phyloP scores from a whole-genome alignment of 2,329 filamentous ascomycete genomes.

The Xylaria sp. region DNA sequence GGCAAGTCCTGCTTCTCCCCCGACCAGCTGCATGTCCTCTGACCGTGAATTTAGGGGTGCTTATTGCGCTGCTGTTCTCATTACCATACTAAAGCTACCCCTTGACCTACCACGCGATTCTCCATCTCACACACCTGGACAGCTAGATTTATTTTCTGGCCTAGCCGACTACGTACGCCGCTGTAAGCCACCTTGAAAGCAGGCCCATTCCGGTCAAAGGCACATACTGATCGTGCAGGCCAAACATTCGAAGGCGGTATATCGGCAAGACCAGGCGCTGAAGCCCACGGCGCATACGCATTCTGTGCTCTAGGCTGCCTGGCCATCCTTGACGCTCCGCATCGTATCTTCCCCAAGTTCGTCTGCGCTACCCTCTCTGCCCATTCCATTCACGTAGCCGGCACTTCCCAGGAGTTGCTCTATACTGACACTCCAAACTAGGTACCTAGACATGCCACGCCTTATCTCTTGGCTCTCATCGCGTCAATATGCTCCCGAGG shows the following conservation, averaged over 20 bases:
- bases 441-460: conserved; percentile 79
- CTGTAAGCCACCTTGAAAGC: conserved; percentile 67
- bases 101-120: conserved; percentile 80
- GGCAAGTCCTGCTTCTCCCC: conserved; percentile 62
- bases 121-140: conserved; percentile 71
- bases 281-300: conserved; percentile 96
- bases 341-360: conserved; percentile 77
- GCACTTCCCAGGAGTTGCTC: conserved; percentile 48
- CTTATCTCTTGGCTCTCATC: conserved; percentile 90
- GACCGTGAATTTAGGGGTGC: conserved; percentile 71
- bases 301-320: conserved; percentile 94
- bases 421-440: conserved; percentile 52
- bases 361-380: conserved; percentile 47
- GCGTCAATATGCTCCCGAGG: conserved; percentile 89
- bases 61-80: conserved; percentile 88
- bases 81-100: conserved; percentile 85
- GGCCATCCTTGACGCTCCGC: conserved; percentile 83
- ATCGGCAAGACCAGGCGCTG: conserved; percentile 82
- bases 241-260: conserved; percentile 97
- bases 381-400: conserved; percentile 51
- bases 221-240: conserved; percentile 60
- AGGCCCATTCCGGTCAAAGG: conserved; percentile 28
- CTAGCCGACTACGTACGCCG: conserved; percentile 82
- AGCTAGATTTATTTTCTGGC: conserved; percentile 74
- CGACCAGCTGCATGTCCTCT: conserved; percentile 35